phyloP scores from a whole-genome alignment of 2,329 filamentous ascomycete species.

The Lasiodiplodia sp. region DNA sequence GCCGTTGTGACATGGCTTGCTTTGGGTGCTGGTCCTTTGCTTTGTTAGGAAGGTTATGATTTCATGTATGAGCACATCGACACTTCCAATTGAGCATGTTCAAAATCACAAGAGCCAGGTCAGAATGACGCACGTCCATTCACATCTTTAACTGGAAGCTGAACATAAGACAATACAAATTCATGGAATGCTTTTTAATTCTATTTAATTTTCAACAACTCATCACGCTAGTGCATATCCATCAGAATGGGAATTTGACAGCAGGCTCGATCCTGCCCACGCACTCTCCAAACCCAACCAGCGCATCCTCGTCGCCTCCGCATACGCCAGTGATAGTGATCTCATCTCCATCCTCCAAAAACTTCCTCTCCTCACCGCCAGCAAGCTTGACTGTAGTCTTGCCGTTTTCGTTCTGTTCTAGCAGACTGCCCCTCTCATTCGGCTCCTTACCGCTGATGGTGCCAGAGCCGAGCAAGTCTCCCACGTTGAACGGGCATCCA shows the following conservation, averaged over 20 bases:
- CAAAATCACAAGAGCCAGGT: too few species aligned
- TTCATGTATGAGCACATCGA: too few species aligned
- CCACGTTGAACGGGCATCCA: slow-evolving; percentile 75
- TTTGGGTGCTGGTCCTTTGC: not conserved
- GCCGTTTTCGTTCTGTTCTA: slow-evolving; percentile 76
- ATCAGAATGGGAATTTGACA: slow-evolving; percentile 16
- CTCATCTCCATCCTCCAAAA: slow-evolving; percentile 77
- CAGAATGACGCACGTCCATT: too few species aligned
- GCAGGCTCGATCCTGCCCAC: slow-evolving; percentile 64
- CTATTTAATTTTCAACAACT: too few species aligned
- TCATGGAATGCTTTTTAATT: too few species aligned
- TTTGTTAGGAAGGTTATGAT: too few species aligned
- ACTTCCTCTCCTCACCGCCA: slow-evolving; percentile 72
- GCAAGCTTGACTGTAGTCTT: slow-evolving; percentile 68
- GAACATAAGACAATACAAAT: too few species aligned
- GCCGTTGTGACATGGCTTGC: not conserved
- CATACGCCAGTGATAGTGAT: slow-evolving; percentile 71
- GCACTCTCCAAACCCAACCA: slow-evolving; percentile 81
- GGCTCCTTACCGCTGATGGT: slow-evolving; percentile 73
- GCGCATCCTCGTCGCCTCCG: slow-evolving; percentile 62
- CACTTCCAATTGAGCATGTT: too few species aligned
- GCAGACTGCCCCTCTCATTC: slow-evolving; percentile 70
- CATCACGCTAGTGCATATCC: not conserved
- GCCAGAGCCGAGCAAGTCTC: slow-evolving; percentile 79
- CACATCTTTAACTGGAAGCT: too few species aligned